Conservation (phyloP, 345 rosid species). For the Eucalyptus erythrocorys region DNA sequence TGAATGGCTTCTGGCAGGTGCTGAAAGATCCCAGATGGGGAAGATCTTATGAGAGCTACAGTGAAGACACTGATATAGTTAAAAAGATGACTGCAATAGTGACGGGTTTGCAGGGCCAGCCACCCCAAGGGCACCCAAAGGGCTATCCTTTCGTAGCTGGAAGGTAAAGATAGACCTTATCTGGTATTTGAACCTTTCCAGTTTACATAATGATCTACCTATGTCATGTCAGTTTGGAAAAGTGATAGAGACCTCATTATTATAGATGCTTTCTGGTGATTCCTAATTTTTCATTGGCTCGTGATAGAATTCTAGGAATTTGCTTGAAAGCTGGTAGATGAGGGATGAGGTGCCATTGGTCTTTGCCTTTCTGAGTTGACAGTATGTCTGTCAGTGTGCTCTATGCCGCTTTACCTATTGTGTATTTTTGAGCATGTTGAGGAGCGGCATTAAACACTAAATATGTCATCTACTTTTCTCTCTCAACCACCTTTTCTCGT, state of each 20-base stretch:
- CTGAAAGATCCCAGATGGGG: slow-evolving; percentile 89
- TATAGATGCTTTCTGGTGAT: not conserved
- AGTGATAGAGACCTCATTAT: not conserved
- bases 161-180: slow-evolving; percentile 31
- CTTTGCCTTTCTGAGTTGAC: not conserved
- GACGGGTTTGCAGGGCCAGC: slow-evolving; percentile 75
- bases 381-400: not conserved
- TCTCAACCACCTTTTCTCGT: not conserved
- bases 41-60: slow-evolving; percentile 67
- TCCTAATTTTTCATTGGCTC: not conserved
- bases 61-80: slow-evolving; percentile 62
- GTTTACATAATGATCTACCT: not conserved
- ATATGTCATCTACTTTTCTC: not conserved
- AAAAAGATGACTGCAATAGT: slow-evolving; percentile 53
- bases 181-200: not conserved
- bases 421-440: not conserved
- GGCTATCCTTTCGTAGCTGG: slow-evolving; percentile 80
- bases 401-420: not conserved
- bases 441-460: not conserved
- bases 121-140: slow-evolving; percentile 49
- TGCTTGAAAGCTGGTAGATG: not conserved
- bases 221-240: not conserved
- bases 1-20: slow-evolving; percentile 30
- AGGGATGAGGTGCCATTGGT: not conserved
- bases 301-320: not conserved